Evolutionary conservation across 352 stramenopile genomes (phyloP), one percentile per base, ranked within the genome.

Genomic region (Globisporangium parvum): DNA sequence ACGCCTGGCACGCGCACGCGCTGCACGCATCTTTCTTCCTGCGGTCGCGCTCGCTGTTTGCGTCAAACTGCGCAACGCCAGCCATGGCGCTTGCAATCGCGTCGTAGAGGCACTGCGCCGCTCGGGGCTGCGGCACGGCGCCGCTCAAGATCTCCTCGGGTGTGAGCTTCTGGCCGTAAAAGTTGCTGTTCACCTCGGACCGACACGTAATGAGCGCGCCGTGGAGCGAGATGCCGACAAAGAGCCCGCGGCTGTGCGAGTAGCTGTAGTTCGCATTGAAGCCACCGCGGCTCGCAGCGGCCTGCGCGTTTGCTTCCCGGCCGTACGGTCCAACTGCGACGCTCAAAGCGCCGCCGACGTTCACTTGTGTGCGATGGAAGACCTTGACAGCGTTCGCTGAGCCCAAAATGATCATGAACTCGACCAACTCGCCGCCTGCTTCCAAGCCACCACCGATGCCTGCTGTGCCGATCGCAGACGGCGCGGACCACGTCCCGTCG

Each of bases 391-490:
- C 88, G 24, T 86, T 85, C 24, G 94, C 76, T 1, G 84, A 97
- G 65, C 96, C 96, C 28, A 98, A 75, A 41, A 98, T 86, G 69
- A 98, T 97, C 59, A 98, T 89, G 53, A 98, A 88, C 73, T 98
- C 92, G 12, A 95, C 89, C 15, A 98, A 68, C 67, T 98, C 91
- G 17, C 90, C 91, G 31, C 93, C 93, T 26, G 84, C 74, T 55
- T 98, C 73, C 3, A 92, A 81, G 33, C 93, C 92, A 67, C 74
- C 77, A 12, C 86, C 85, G 50, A 98, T 80, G 12, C 93, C 92
- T 0, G 81, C 84, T 0, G 90, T 93, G n/a, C 91, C 92, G 60
- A 98, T 98, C 10, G 95, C 95, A 28, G 82, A 96, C 1, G 94
- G 94, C 10, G 93, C 89, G 21, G 85, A 96, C 94, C 94, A 98